A percentile compares a stretch with the other conserved stretches of the same genome.
Evolutionary conservation across 2,329 filamentous ascomycete species (phyloP).

Genomic region (Colletotrichum sp.): DNA sequence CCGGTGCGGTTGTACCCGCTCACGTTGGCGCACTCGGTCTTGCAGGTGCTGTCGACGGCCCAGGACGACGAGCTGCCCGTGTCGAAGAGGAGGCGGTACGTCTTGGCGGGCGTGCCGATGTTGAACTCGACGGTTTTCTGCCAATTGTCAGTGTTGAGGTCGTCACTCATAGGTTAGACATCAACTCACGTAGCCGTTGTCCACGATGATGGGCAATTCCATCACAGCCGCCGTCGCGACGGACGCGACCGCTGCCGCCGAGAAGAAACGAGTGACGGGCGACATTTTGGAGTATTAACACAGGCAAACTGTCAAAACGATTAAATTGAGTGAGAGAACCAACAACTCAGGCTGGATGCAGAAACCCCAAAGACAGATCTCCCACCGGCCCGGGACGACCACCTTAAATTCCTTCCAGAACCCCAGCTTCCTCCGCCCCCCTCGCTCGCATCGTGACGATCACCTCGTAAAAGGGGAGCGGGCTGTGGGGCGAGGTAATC

Average conservation of each 20-base stretch:
- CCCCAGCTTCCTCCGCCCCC: background rate
- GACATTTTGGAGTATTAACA: background rate
- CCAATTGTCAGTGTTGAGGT: rapidly evolving
- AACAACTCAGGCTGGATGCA: background rate
- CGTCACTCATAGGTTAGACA: no score
- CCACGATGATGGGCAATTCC: conserved; percentile 17
- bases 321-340: background rate
- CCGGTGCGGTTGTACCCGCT: conserved; percentile 29
- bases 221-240: conserved; percentile 14
- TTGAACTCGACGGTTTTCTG: conserved; percentile 5
- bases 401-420: background rate
- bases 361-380: background rate
- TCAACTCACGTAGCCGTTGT: conserved; percentile 18
- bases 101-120: conserved; percentile 33
- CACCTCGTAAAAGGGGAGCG: background rate
- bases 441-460: background rate
- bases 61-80: conserved; percentile 40
- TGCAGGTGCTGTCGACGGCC: conserved; percentile 33
- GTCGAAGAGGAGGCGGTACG: conserved; percentile 35
- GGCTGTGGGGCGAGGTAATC: conserved; percentile 1
- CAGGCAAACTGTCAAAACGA: no score
- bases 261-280: conserved; percentile 5
- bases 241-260: conserved; percentile 3
- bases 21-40: conserved; percentile 27
- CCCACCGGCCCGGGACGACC: background rate